Base-by-base conservation (phyloP, 2,329 filamentous ascomycete genomes). In the Neospermospora avenae region DNA sequence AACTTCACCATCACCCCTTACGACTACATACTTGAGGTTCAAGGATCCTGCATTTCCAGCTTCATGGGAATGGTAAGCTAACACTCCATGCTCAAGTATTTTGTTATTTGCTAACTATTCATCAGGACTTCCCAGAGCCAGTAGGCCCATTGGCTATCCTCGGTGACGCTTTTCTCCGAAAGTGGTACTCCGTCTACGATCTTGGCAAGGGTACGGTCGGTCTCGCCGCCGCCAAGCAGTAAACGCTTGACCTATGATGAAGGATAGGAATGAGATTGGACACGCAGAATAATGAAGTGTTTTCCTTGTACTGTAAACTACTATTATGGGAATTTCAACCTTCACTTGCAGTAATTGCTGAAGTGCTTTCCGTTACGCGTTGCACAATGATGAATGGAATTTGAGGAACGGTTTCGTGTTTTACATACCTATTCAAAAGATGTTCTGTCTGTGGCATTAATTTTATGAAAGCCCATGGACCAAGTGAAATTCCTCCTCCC, bases 131-230 rank as follows among this genome's bases (percentile, higher is more conserved):
- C 74, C 89, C 92, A 59, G 89, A 87, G 73, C 92, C 92, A 41
- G 88, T 89, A 61, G 93, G 95, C 49, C 95, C 95, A 68, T 85
- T 99, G 66, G 93, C 91, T 64, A 99, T 99, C 67, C 87, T 99
- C 25, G 95, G 95, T 72, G 92, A 96, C 76, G 90, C 87, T 52
- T 90, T 89, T 83, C 81, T 89, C 73, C 86, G 91, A 77, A 89
- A 83, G 74, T 96, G 88, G 83, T 98, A 98, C 85, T 96, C 91
- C 66, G 89, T 99, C 73, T 99, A 99, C 75, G 91, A 99, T 77
- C 84, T 97, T 62, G 93, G 90, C 75, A 93, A 90, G 81, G 83
- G 88, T 74, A 87, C 89, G 59, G 92, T 99, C 65, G 93, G 91
- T 73, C 85, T 99, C 70, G 95, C 93, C 72, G 88, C 89, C 79